phyloP scores from a whole-genome alignment of 2,329 filamentous ascomycete genomes.

The Tolypocladium cylindrosporum region DNA sequence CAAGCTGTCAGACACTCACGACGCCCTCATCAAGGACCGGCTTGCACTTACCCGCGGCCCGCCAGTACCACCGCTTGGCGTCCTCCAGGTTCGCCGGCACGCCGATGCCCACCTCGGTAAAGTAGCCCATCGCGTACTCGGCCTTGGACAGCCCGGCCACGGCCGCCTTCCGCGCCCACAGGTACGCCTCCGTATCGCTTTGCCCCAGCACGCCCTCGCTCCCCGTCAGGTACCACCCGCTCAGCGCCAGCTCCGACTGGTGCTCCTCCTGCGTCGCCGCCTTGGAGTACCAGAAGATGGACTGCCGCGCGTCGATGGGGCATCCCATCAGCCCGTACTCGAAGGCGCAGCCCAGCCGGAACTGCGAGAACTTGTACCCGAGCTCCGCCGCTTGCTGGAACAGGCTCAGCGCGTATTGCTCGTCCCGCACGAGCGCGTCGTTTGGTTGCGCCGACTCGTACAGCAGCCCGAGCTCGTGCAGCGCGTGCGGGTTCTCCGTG shows the following conservation, averaged over 20 bases:
- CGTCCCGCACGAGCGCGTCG: slow-evolving; percentile 70
- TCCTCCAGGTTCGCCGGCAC: slow-evolving; percentile 80
- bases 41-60: slow-evolving; percentile 73
- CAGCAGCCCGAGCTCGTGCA: slow-evolving; percentile 73
- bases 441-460: slow-evolving; percentile 56
- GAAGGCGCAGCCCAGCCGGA: slow-evolving; percentile 75
- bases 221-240: slow-evolving; percentile 92
- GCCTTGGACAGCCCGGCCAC: slow-evolving; percentile 82
- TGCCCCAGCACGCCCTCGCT: slow-evolving; percentile 79
- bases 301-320: slow-evolving; percentile 70
- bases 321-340: slow-evolving; percentile 83
- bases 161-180: slow-evolving; percentile 93
- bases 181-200: slow-evolving; percentile 90
- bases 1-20: neutral
- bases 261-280: slow-evolving; percentile 92
- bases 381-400: slow-evolving; percentile 80
- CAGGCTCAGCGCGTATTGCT: slow-evolving; percentile 68
- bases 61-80: slow-evolving; percentile 96
- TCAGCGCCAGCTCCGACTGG: slow-evolving; percentile 75
- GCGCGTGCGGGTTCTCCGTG: slow-evolving; percentile 81
- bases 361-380: slow-evolving; percentile 93
- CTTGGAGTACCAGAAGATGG: slow-evolving; percentile 88
- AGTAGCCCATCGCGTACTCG: slow-evolving; percentile 96
- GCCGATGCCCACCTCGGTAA: slow-evolving; percentile 90
- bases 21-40: neutral